Base-by-base conservation (phyloP, 345 rosid genomes). In the Eutrema heterophyllum region DNA sequence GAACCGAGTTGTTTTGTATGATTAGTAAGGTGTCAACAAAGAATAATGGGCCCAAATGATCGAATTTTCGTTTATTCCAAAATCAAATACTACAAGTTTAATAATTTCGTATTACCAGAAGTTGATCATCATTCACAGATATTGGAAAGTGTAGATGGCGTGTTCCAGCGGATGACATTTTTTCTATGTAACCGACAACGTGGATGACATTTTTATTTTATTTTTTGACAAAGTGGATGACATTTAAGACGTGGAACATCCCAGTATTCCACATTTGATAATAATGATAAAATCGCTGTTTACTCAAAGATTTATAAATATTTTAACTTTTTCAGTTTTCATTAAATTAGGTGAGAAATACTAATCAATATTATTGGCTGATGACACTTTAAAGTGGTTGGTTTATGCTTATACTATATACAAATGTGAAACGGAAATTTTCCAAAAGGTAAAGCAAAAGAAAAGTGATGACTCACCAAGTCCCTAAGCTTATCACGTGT, bases 351-450 rank as follows among this genome's bases (percentile, higher is more conserved):
- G 41, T 54, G 18, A 12, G 52, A 18, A 4, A 10, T 40, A 48
- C 6, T 36, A 38, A 70, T 59, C 67, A 70, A 58, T 58, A 38
- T 26, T 58, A 70, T 58, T 70, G 67, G 67, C 58, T 46, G 67
- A 46, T 35, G 56, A 35, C 36, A n/a, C 54, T 52, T 51, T 41
- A 16, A 36, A 69, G 18, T 58, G 14, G 48, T 70, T 57, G 57
- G 9, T 26, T 21, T 40, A 59, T n/a, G n/a, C n/a, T n/a, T n/a
- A 59, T 54, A 10, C 52, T 52, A 29, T 21, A 24, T 13, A 57
- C 73, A n/a, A 24, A 60, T 71, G 75, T 61, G 68, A 71, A 71
- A 61, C 52, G 13, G 0, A 33, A 71, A 30, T 29, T 55, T 50
- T 16, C 39, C 52, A 29, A 50, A 38, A 9, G 18, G 61, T 29